Base-by-base conservation (phyloP, 176 grass and related monocot species). In the Oryza meridionalis region DNA sequence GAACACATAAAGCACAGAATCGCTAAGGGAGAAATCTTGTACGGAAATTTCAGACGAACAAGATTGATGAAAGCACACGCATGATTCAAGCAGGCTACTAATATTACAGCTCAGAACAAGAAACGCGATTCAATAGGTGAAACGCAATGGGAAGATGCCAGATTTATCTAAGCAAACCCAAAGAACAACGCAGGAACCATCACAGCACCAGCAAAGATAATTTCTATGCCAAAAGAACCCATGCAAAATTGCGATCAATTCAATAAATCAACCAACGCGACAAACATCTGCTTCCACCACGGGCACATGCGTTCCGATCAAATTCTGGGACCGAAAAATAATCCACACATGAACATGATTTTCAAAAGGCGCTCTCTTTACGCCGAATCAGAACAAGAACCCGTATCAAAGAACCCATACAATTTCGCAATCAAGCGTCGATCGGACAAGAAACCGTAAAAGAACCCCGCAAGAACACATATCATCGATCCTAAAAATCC, bases 331-430 rank as follows among this genome's bases (percentile, higher is more conserved):
- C 62, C 9, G 27, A 65, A 31, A 43, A 19, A 32, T 37, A 37
- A 37, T 37, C 14, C 5, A 79, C 38, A 22, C 13, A 37, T 32
- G 55, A 63, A 59, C 9, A 3, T 9, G 38, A 15, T 70, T 50
- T 17, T 13, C 50, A 6, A 33, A 85, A 77, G 71, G 24, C 9
- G 12, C 10, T 15, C 50, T 65, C 32, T 81, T 85, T 71, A 59
- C 5, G 24, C 16, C 11, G 5, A 64, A 75, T 7, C 29, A 17
- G 12, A 88, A 84, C 29, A 42, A 27, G 40, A 81, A 32, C 38
- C 50, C 77, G n/a, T 42, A 70, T n/a, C 7, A 15, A 46, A 61
- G 11, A 46, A 62, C 5, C 64, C 55, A 11, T 45, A 29, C 35
- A 47, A 37, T 37, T 24, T 13, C 68, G 16, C 33, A 62, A 71